Evolutionary conservation across 2,329 filamentous ascomycete genomes (phyloP).

Genomic region (Dissoconium aciculare): DNA sequence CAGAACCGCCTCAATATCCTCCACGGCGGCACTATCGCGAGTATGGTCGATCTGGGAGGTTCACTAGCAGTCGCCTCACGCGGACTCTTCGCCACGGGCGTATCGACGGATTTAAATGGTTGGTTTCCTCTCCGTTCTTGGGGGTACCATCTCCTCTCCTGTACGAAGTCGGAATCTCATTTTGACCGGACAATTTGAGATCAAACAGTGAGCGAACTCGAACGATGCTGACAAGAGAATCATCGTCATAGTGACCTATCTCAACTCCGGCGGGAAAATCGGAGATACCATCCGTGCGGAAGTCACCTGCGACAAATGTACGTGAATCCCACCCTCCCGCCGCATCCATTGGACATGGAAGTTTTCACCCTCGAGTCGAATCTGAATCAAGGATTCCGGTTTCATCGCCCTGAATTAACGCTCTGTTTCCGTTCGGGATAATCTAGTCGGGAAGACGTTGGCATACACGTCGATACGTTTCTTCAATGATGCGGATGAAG

Average conservation of each 20-base stretch:
- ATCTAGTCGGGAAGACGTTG: conserved; percentile 47
- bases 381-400: neutral
- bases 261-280: conserved; percentile 47
- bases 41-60: conserved; percentile 54
- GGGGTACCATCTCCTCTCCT: too few species aligned
- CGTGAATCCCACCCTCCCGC: conserved; percentile 1
- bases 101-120: conserved; percentile 52
- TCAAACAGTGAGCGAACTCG: too few species aligned
- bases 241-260: conserved; percentile 40
- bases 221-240: too few species aligned
- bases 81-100: conserved; percentile 50
- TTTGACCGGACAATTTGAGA: too few species aligned
- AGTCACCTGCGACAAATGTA: conserved; percentile 50
- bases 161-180: too few species aligned
- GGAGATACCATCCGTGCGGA: conserved; percentile 39
- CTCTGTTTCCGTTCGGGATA: conserved; percentile 2
- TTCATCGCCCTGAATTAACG: neutral
- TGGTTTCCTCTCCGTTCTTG: conserved; percentile 5
- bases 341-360: conserved; percentile 2
- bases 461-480: conserved; percentile 50
- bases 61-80: conserved; percentile 51
- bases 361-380: conserved; percentile 2
- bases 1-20: conserved; percentile 64
- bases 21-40: conserved; percentile 66
- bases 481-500: conserved; percentile 41